Base-by-base conservation (phyloP, 2,329 filamentous ascomycete species). In the Aspergillus chevalieri region DNA sequence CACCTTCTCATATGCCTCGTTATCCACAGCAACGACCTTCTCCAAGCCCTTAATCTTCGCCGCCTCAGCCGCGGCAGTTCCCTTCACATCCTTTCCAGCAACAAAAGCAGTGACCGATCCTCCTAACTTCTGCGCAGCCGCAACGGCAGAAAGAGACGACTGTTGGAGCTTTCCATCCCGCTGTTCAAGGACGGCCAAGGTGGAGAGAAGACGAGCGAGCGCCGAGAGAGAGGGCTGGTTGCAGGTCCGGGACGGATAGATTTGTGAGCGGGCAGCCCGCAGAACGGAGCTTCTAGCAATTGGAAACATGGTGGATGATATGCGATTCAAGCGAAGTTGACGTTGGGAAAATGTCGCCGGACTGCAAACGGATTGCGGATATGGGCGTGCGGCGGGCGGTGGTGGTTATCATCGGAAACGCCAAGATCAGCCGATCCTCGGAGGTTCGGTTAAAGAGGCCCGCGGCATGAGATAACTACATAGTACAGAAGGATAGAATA, bases 151-250 rank as follows among this genome's bases (percentile, higher is more conserved):
- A 49, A 96, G 76, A 4, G 91, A 96, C 19, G 87, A 85, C 53
- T 80, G 73, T 65, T 89, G 90, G 57, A 98, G 81, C 73, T 90
- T 85, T 54, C 93, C 93, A 63, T 95, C 87, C 63, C 85, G 84
- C 73, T 97, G 93, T 74, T 98, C 93, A 54, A 98, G 82, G 47
- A 98, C 77, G 43, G 92, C 92, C 49, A 98, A 81, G 33, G 91
- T 93, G 46, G 91, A 96, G 51, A 94, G 79, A 53, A 95, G 76
- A 61, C 87, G 81, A 60, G 79, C 78, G 56, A 86, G 73, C 54
- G 80, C 77, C 50, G 82, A 82, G 63, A 74, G 70, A 57, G 73
- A 72, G 56, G 72, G 68, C 49, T 67, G 73, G 65, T 68, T 72
- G 65, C 66, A 62, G 51, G 64, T 61, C 44, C 60, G 59, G 51